A percentile compares a stretch with the other conserved stretches of the same genome.
These are phyloP conservation scores for Cystoderma amianthinum DNA, from an alignment of 768 basidiomycete genomes.

Conservation along the genomic window DNA sequence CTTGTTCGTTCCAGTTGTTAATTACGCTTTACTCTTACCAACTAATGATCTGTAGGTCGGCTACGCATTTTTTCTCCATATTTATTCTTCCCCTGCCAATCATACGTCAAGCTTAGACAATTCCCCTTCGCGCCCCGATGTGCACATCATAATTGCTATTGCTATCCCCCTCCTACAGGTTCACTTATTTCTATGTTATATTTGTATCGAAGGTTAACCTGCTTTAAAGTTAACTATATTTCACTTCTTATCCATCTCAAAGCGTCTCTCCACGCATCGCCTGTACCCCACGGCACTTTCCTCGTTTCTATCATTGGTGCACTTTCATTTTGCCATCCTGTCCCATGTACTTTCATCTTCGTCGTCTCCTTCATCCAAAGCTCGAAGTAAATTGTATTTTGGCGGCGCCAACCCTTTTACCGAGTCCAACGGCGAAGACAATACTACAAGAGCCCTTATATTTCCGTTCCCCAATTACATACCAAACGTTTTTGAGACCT, in stretches of 20 bases:
- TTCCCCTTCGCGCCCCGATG: slow-evolving; percentile 59
- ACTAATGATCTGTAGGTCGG: slow-evolving; percentile 45
- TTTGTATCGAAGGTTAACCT: slow-evolving; percentile 1
- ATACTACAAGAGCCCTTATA: slow-evolving; percentile 5
- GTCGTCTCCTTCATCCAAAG: slow-evolving; percentile 6
- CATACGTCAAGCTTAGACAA: slow-evolving; percentile 36
- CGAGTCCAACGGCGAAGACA: background rate
- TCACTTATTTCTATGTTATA: background rate
- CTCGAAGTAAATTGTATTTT: slow-evolving; percentile 1
- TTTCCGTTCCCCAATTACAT: slow-evolving; percentile 74
- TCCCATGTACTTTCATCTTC: slow-evolving; percentile 15
- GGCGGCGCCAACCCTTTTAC: background rate
- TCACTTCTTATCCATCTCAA: slow-evolving; percentile 60
- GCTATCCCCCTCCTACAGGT: slow-evolving; percentile 71
- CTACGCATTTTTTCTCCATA: slow-evolving; percentile 70
- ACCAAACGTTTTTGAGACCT: slow-evolving; percentile 65
- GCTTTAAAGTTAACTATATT: slow-evolving; percentile 46
- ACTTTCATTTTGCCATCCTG: slow-evolving; percentile 63
- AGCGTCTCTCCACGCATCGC: slow-evolving; percentile 58
- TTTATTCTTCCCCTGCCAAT: slow-evolving; percentile 62
- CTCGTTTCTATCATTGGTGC: slow-evolving; percentile 50
- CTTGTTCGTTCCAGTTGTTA: slow-evolving; percentile 39
- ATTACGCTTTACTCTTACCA: slow-evolving; percentile 1
- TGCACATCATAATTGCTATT: slow-evolving; percentile 68
- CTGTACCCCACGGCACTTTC: slow-evolving; percentile 62